A percentile compares a stretch with the other conserved stretches of the same genome.
These are phyloP conservation scores for Chernovozyma sophiae-reginae DNA, from an alignment of 1,139 yeast genomes.

Conservation along the genomic window DNA sequence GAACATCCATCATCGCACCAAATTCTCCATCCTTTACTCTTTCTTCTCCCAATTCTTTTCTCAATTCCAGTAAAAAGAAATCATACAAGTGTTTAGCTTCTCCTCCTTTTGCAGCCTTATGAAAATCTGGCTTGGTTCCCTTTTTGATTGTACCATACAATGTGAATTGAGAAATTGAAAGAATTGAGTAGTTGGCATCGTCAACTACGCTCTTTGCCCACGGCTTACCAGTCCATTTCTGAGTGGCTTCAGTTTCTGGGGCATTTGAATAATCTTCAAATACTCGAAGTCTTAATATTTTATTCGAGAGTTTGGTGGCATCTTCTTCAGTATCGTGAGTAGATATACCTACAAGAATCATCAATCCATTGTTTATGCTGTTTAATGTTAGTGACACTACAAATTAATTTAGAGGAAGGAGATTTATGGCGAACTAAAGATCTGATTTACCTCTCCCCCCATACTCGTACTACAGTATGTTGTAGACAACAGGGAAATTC, in stretches of 20 bases:
- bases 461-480: no score
- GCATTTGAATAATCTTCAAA: slow-evolving; percentile 56
- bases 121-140: slow-evolving; percentile 94
- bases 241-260: slow-evolving; percentile 32
- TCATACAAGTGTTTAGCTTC: slow-evolving; percentile 66
- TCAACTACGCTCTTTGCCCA: slow-evolving; percentile 39
- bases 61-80: slow-evolving; percentile 48
- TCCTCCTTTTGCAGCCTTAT: slow-evolving; percentile 80
- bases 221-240: slow-evolving; percentile 60
- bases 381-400: no score
- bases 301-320: slow-evolving; percentile 62
- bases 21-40: slow-evolving; percentile 82
- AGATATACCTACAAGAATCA: slow-evolving; percentile 81
- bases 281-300: slow-evolving; percentile 58
- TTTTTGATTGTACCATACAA: slow-evolving; percentile 77
- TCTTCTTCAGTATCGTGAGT: slow-evolving; percentile 73
- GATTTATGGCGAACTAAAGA: no score
- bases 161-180: slow-evolving; percentile 82
- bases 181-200: slow-evolving; percentile 37
- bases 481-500: no score
- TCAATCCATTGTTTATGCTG: slow-evolving; percentile 68
- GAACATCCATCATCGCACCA: slow-evolving; percentile 97
- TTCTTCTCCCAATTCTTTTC: slow-evolving; percentile 53
- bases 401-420: no score
- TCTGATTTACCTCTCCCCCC: no score